Base-by-base conservation (phyloP, 192 early-diverging fungal genomes). In the Paraglomus brasilianum region DNA sequence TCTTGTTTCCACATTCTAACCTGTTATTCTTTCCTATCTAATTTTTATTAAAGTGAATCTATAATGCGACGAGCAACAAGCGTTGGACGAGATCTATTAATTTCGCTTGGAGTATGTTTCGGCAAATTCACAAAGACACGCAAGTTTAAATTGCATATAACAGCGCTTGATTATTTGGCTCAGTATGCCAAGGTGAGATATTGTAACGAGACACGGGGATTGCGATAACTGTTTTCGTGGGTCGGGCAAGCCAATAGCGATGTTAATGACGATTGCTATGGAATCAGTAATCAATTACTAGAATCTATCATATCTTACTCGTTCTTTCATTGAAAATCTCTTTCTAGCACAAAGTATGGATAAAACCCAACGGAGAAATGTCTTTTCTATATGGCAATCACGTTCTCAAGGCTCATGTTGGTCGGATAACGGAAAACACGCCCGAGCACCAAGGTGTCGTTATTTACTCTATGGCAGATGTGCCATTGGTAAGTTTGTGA, bases 311-410 rank as follows among this genome's bases (percentile, higher is more conserved):
- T 47, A 17, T 65, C 11, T 50, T 36, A 24, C 11, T 41, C 2
- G 30, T 17, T 19, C 5, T 46, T 41, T 36, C 6, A 10, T 24
- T 42, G 14, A 24, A 17, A 53, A 11, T 21, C 38, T 38, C 46
- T 39, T 69, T 56, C 17, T 80, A 92, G 88, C 93, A 96, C 86
- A 97, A 99, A 80, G 89, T 99, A 59, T 99, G 97, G 96, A 90
- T 99, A 55, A 99, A 98, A 78, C 95, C 97, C 45, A 96, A 93
- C 74, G 97, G 97, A 58, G 97, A 99, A 80, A 98, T 96, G 95
- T 91, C 94, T 9, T 99, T 94, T 83, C 70, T 99, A 68, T 99
- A 99, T 73, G 96, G 97, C 11, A 99, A 99, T 85, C 91, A 99
- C 75, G 85, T 98, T 47, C 85, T 96, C 61, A 99, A 97, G 78